phyloP scores from a whole-genome alignment of 2,329 filamentous ascomycete genomes.

The Ophiostoma ulmi region DNA sequence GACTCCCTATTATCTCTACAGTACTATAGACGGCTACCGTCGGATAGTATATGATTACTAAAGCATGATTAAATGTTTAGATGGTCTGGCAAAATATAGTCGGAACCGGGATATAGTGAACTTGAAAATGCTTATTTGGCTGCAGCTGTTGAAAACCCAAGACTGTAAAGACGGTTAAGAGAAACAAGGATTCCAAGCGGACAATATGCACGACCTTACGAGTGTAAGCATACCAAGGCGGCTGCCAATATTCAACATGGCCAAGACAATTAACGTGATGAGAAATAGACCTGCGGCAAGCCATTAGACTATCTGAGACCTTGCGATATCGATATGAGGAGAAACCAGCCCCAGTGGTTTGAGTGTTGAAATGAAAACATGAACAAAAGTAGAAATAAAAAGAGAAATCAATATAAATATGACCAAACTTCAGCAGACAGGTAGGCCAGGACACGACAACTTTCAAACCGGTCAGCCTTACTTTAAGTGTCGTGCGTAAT shows the following conservation, averaged over 20 bases:
- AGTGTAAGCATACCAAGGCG: conserved; percentile 4
- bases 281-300: not conserved
- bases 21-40: too few relatives aligned
- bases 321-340: not conserved
- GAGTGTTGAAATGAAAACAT: not conserved
- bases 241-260: not conserved
- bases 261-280: not conserved
- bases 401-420: not conserved
- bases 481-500: not conserved
- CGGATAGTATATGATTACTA: too few relatives aligned
- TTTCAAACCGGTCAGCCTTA: not conserved
- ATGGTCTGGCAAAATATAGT: not conserved
- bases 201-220: not conserved
- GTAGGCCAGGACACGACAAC: conserved; percentile 1
- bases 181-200: not conserved
- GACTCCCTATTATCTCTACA: too few relatives aligned
- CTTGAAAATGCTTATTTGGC: not conserved
- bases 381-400: not conserved
- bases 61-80: too few relatives aligned
- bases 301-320: not conserved
- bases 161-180: not conserved
- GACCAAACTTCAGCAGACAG: not conserved
- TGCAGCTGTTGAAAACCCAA: not conserved
- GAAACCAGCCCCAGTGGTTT: not conserved
- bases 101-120: not conserved